phyloP scores from a whole-genome alignment of 2,329 filamentous ascomycete species.

The Sporothrix sp. region DNA sequence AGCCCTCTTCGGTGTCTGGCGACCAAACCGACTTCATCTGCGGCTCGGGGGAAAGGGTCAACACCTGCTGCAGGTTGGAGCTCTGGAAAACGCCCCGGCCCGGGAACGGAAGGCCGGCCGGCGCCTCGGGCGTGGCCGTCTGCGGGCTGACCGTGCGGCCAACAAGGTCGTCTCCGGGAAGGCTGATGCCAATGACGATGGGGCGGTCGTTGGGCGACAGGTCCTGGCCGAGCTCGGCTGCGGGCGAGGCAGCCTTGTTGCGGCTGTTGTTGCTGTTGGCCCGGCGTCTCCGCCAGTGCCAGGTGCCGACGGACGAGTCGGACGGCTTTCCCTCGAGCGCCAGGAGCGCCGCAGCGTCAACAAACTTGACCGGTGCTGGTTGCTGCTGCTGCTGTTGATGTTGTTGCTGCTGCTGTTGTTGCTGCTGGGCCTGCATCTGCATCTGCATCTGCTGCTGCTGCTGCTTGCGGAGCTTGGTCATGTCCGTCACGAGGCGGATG shows the following conservation, averaged over 20 bases:
- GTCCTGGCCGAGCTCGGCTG: conserved; percentile 29
- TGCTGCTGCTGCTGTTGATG: conserved; percentile 27
- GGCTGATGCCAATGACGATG: conserved; percentile 61
- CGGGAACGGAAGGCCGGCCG: conserved; percentile 25
- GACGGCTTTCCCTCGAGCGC: conserved; percentile 49
- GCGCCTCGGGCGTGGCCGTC: conserved; percentile 35
- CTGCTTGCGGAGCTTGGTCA: conserved; percentile 41
- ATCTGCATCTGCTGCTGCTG: conserved; percentile 32
- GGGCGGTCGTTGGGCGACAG: conserved; percentile 60
- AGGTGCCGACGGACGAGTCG: conserved; percentile 45
- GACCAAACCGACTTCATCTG: conserved; percentile 48
- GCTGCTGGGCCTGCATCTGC: conserved; percentile 26
- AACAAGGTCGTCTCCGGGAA: conserved; percentile 44
- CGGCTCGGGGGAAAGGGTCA: conserved; percentile 21
- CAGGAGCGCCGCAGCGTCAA: conserved; percentile 48
- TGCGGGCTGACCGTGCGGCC: conserved; percentile 42
- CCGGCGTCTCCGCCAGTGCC: conserved; percentile 44
- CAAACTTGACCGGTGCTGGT: conserved; percentile 36
- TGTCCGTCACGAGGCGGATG: conserved; percentile 61
- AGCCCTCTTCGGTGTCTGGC: conserved; percentile 48
- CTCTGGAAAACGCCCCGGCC: neutral
- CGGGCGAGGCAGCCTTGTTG: conserved; percentile 15
- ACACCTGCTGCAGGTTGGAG: conserved; percentile 16
- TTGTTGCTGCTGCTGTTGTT: conserved; percentile 28
- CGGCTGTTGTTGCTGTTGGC: conserved; percentile 21